Base-by-base conservation (phyloP, 2,329 filamentous ascomycete genomes). In the Alternaria infectoria region DNA sequence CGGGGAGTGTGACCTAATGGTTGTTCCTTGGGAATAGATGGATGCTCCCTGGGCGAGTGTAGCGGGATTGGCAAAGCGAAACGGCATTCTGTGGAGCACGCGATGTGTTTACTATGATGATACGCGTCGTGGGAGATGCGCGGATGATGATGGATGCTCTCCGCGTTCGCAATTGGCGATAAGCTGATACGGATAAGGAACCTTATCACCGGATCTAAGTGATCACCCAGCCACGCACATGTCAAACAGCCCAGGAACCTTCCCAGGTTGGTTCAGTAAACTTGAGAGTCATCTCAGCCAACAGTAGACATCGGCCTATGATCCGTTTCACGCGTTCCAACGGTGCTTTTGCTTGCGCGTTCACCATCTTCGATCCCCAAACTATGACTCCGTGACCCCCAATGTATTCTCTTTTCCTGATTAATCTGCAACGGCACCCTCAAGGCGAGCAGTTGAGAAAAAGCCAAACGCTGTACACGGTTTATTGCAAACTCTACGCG, bases 101-200 rank as follows among this genome's bases (percentile, higher is more conserved):
- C 9, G 19, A 52, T 13, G 28, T 17, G 13, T 36, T 36, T 4
- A 40, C 19, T 10, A 52, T n/a, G 28, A 40, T 36, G 17, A 21
- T 23, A 23, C 9, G 19, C 49, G 10, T 23, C 17, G 30, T 21
- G 28, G 49, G 49, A 36, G 15, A 51, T 36, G 28, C 17, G 49
- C 28, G 57, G 32, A 19, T 54, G 36, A 59, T 45, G 26, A 32
- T 32, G 30, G 30, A 32, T 3, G 36, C 36, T 40, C 36, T 40
- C 36, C 9, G 36, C 36, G 36, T 17, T 40, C 13, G 19, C 25
- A 4, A 32, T 43, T 11, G 47, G 21, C 46, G 30, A 36, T 36
- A n/a, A 19, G 11, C 12, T 54, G 44, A 55, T 50, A 59, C n/a
- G 17, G 56, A 59, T 59, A 59, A 49, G 47, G 44, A 54, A 50